These are phyloP conservation scores for Euphorbia tirucalli DNA, from an alignment of 345 rosid genomes.

Conservation along the genomic window DNA sequence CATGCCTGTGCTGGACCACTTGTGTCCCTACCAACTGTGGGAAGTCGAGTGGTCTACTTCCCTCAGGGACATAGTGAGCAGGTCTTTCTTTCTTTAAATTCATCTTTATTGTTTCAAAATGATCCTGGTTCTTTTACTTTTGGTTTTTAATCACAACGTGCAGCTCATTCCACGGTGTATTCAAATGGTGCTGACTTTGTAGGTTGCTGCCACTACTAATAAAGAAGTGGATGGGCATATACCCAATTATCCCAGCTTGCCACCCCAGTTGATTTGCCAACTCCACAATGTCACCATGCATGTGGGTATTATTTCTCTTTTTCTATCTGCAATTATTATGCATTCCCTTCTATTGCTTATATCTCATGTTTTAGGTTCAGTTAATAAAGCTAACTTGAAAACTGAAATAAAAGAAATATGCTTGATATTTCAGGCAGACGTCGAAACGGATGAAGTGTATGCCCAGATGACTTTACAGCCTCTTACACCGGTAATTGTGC, in stretches of 20 bases:
- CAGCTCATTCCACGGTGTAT: background rate
- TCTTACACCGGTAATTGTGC: constrained; percentile 18
- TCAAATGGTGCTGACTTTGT: constrained; percentile 3
- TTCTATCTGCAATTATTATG: background rate
- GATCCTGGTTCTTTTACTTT: background rate
- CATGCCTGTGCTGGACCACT: constrained; percentile 39
- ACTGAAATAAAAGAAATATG: background rate
- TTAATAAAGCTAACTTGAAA: background rate
- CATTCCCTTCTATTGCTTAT: background rate
- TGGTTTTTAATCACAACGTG: background rate
- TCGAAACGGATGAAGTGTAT: constrained; percentile 35
- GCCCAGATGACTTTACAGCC: constrained; percentile 37
- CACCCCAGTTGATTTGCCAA: constrained; percentile 34
- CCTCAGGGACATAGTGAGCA: constrained; percentile 41
- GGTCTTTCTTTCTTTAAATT: constrained; percentile 12
- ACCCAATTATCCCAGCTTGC: constrained; percentile 34
- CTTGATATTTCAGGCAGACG: constrained; percentile 28
- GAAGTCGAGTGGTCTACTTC: constrained; percentile 34
- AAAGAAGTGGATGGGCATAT: constrained; percentile 32
- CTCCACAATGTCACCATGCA: constrained; percentile 35
- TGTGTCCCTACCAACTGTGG: constrained; percentile 32
- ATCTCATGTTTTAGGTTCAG: background rate
- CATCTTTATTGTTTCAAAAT: background rate
- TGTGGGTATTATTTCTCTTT: constrained; percentile 12
- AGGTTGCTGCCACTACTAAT: constrained; percentile 35